Percentiles rank a stretch among this genome's conserved stretches.
phyloP scores from a whole-genome alignment of 1,284 basidiomycete species.

The Melanopsichium pennsylvanicum region DNA sequence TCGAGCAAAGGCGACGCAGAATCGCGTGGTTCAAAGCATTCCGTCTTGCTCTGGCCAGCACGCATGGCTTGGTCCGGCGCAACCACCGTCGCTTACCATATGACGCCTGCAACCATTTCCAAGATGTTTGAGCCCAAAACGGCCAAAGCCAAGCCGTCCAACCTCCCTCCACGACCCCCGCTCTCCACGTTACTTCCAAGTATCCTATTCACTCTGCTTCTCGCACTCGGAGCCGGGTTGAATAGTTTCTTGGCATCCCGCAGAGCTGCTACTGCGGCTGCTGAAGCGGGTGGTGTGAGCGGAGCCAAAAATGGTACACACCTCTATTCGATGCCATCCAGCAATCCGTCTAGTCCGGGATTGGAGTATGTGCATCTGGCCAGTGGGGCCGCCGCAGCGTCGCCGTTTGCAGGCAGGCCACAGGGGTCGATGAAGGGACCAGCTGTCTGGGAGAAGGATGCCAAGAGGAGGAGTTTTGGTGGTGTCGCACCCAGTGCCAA shows the following conservation, averaged over 20 bases:
- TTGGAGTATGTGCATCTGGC: constrained; percentile 20
- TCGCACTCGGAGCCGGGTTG: constrained; percentile 52
- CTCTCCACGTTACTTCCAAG: constrained; percentile 51
- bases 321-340: constrained; percentile 2
- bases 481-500: too few relatives aligned
- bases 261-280: constrained; percentile 9
- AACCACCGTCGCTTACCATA: constrained; percentile 8
- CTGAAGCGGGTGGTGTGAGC: too few relatives aligned
- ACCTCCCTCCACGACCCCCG: constrained; percentile 53
- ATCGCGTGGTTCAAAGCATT: constrained; percentile 6
- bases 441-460: not conserved
- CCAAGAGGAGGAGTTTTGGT: not conserved
- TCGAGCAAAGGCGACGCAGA: not conserved
- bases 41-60: constrained; percentile 23
- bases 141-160: constrained; percentile 8
- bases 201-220: constrained; percentile 53
- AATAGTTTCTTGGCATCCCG: constrained; percentile 37
- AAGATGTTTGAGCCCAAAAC: constrained; percentile 10
- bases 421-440: too few relatives aligned
- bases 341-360: not conserved
- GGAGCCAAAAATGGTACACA: not conserved
- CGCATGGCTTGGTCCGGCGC: constrained; percentile 28
- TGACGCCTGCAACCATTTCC: constrained; percentile 15
- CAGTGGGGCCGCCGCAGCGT: too few relatives aligned
- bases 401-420: constrained; percentile 1